Evolutionary conservation across 805 yeast genomes (phyloP).

Genomic region (Candida sakaeoensis): DNA sequence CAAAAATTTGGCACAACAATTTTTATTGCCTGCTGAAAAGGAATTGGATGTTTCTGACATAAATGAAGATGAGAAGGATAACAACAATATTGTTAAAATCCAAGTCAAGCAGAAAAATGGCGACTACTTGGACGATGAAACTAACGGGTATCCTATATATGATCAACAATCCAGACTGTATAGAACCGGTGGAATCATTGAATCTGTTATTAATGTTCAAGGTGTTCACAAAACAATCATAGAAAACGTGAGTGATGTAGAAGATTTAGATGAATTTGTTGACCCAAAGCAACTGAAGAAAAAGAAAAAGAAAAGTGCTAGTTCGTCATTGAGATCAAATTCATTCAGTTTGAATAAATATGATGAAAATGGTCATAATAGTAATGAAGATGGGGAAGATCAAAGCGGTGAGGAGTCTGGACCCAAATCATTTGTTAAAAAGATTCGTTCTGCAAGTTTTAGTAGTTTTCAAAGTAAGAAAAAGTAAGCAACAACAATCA

Average conservation of each 20-base stretch:
- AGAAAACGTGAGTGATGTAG: constrained; percentile 55
- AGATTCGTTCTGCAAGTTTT: constrained; percentile 1
- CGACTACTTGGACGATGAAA: neutral
- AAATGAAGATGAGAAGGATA: constrained; percentile 5
- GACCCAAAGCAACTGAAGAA: neutral
- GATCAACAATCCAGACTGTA: constrained; percentile 37
- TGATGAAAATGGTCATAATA: constrained; percentile 9
- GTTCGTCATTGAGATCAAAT: constrained; percentile 10
- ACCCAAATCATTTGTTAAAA: neutral
- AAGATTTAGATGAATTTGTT: constrained; percentile 31
- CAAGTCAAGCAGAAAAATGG: too few relatives aligned
- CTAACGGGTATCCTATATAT: constrained; percentile 9
- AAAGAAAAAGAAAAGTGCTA: constrained; percentile 10
- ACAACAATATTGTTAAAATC: neutral
- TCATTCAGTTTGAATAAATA: constrained; percentile 7
- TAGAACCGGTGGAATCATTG: constrained; percentile 66
- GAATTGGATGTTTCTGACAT: constrained; percentile 25
- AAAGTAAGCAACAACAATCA: too few relatives aligned
- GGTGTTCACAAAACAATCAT: constrained; percentile 86
- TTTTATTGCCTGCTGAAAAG: constrained; percentile 21
- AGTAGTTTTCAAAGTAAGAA: constrained; percentile 1
- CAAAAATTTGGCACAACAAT: constrained; percentile 11
- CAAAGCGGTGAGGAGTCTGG: constrained; percentile 2
- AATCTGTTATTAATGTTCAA: constrained; percentile 75
- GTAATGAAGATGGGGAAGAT: constrained; percentile 5